These are phyloP conservation scores for Albatrellus ellisii DNA, from an alignment of 768 basidiomycete species.

Conservation along the genomic window DNA sequence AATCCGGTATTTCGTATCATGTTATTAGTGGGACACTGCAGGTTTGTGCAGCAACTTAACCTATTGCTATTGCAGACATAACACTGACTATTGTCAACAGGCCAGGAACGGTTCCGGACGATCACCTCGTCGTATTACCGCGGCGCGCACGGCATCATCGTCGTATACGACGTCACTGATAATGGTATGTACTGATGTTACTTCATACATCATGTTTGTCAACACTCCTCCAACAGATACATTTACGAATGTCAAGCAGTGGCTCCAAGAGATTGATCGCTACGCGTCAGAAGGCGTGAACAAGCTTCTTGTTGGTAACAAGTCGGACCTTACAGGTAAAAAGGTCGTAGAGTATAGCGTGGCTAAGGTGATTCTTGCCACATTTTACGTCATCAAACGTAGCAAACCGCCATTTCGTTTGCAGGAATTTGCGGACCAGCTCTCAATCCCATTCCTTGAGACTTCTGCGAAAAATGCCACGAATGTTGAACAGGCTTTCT, in stretches of 20 bases:
- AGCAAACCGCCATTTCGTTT: slow-evolving; percentile 6
- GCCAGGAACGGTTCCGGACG: slow-evolving; percentile 97
- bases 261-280: slow-evolving; percentile 86
- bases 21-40: slow-evolving; percentile 88
- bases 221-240: slow-evolving; percentile 45
- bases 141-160: slow-evolving; percentile 95
- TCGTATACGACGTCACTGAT: slow-evolving; percentile 98
- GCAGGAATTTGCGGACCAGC: slow-evolving; percentile 96
- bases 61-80: too few species aligned
- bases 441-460: slow-evolving; percentile 91
- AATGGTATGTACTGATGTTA: slow-evolving; percentile 39
- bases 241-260: slow-evolving; percentile 91
- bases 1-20: slow-evolving; percentile 13
- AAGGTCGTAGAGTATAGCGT: slow-evolving; percentile 86
- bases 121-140: slow-evolving; percentile 99
- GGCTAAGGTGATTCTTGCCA: slow-evolving; percentile 47
- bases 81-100: too few species aligned
- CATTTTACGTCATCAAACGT: neutral
- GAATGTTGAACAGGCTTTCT: slow-evolving; percentile 98
- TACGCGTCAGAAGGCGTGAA: slow-evolving; percentile 98
- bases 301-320: slow-evolving; percentile 97
- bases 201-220: slow-evolving; percentile 4
- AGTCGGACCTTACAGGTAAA: slow-evolving; percentile 96
- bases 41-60: slow-evolving; percentile 29
- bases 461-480: slow-evolving; percentile 99